Percentiles rank a stretch among this genome's conserved stretches.
phyloP scores from a whole-genome alignment of 2,329 filamentous ascomycete species.

The Colletotrichum sp. region DNA sequence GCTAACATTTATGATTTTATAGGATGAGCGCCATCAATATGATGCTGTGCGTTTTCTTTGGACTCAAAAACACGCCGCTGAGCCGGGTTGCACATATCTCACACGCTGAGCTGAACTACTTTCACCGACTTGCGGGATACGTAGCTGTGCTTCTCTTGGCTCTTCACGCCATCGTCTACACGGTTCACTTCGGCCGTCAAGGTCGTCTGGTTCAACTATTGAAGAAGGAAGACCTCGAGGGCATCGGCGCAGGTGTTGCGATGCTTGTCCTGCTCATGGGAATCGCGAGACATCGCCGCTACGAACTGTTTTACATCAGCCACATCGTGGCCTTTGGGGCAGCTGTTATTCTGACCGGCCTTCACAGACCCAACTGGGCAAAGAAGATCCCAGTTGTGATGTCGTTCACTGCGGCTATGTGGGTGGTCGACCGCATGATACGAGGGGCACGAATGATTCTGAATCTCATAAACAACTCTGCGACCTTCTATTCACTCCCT shows the following conservation, averaged over 20 bases:
- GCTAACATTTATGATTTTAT: background rate
- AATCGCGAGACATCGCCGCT: constrained; percentile 39
- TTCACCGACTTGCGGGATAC: constrained; percentile 52
- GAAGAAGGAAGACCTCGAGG: constrained; percentile 34
- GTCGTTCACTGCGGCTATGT: constrained; percentile 41
- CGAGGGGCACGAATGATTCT: constrained; percentile 32
- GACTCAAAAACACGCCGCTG: constrained; percentile 53
- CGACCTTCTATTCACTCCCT: constrained; percentile 45
- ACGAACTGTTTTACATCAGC: constrained; percentile 52
- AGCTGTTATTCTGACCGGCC: constrained; percentile 41
- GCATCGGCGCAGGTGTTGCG: constrained; percentile 38
- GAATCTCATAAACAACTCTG: constrained; percentile 43
- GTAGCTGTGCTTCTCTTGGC: constrained; percentile 38
- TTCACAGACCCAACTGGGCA: constrained; percentile 48
- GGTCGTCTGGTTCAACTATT: constrained; percentile 27
- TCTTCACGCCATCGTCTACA: constrained; percentile 41
- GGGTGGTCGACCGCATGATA: constrained; percentile 48
- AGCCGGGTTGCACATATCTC: constrained; percentile 40
- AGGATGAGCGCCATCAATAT: constrained; percentile 52
- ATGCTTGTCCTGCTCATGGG: constrained; percentile 41
- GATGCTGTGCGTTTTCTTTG: constrained; percentile 44
- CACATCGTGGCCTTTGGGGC: constrained; percentile 47
- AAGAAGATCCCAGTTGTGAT: constrained; percentile 40
- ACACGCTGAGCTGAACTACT: constrained; percentile 50
- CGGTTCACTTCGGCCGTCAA: constrained; percentile 29